These are phyloP conservation scores for Fusarium falciforme DNA, from an alignment of 2,329 filamentous ascomycete genomes.

Conservation along the genomic window DNA sequence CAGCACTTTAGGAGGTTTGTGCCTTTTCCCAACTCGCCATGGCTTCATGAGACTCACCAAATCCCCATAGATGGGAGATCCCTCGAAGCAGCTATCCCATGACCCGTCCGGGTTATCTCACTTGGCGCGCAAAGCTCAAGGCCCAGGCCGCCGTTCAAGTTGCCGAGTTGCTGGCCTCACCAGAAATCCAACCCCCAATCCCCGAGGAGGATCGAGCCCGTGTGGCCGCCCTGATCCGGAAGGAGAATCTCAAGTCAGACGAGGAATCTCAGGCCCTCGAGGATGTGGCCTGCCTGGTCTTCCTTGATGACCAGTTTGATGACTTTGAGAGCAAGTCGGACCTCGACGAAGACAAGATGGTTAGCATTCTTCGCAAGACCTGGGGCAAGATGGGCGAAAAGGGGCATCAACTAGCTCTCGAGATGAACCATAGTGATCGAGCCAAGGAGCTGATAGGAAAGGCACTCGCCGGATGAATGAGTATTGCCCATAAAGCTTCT, in stretches of 20 bases:
- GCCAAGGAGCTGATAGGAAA: constrained; percentile 71
- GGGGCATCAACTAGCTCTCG: constrained; percentile 73
- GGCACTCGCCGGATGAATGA: constrained; percentile 59
- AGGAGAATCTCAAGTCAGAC: constrained; percentile 74
- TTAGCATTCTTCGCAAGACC: constrained; percentile 77
- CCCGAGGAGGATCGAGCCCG: constrained; percentile 65
- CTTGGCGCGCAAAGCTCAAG: constrained; percentile 82
- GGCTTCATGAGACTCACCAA: not conserved
- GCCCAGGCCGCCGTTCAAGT: constrained; percentile 68
- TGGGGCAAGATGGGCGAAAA: constrained; percentile 79
- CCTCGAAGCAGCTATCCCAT: constrained; percentile 78
- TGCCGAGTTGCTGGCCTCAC: constrained; percentile 64
- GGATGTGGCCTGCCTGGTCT: constrained; percentile 88
- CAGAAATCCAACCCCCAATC: constrained; percentile 52
- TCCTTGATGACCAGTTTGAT: constrained; percentile 88
- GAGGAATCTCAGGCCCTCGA: constrained; percentile 80
- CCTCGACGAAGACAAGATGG: constrained; percentile 80
- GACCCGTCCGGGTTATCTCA: constrained; percentile 80
- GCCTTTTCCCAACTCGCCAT: not conserved
- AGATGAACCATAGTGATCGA: constrained; percentile 72
- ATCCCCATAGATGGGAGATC: constrained; percentile 74
- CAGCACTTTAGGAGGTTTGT: constrained; percentile 80
- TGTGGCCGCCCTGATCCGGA: constrained; percentile 79
- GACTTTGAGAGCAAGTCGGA: constrained; percentile 76
- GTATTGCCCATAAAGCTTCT: not conserved